These are phyloP conservation scores for Urostyla sp. DNA, from an alignment of 73 alveolate genomes.

Conservation along the genomic window DNA sequence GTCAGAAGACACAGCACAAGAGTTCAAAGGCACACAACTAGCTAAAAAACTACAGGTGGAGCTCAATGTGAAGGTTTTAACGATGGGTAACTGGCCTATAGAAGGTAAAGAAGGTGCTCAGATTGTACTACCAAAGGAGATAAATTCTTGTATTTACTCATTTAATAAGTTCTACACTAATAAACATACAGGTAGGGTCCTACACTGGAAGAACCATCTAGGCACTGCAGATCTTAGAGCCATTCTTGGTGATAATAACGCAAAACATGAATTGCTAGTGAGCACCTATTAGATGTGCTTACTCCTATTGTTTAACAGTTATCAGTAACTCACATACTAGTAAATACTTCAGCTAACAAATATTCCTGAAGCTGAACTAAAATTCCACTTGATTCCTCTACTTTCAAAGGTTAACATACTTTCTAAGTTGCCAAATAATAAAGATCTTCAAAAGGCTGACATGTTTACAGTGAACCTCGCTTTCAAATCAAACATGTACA, in stretches of 20 bases:
- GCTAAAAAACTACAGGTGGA: constrained; percentile 35
- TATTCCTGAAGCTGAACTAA: constrained; percentile 38
- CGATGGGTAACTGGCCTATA: constrained; percentile 86
- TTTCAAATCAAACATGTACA: constrained; percentile 61
- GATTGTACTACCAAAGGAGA: constrained; percentile 45
- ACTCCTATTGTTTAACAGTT: constrained; percentile 71
- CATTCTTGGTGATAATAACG: constrained; percentile 45
- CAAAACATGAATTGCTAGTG: constrained; percentile 68
- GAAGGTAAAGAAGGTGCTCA: background rate
- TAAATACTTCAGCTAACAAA: constrained; percentile 4
- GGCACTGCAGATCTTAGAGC: constrained; percentile 76
- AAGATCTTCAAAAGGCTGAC: constrained; percentile 40
- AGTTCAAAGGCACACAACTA: constrained; percentile 52
- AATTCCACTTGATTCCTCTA: constrained; percentile 70
- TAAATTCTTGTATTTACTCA: constrained; percentile 3
- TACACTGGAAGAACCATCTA: constrained; percentile 75
- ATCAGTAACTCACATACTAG: constrained; percentile 40
- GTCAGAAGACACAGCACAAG: constrained; percentile 59
- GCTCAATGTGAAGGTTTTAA: constrained; percentile 72
- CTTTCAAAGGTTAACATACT: constrained; percentile 49
- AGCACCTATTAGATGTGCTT: constrained; percentile 74
- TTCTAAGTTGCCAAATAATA: constrained; percentile 27
- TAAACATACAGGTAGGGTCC: constrained; percentile 73
- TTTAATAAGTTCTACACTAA: constrained; percentile 69
- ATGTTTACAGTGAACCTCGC: constrained; percentile 55